Evolutionary conservation across 345 rosid species (phyloP).

Genomic region (Dipteronia dyeriana): DNA sequence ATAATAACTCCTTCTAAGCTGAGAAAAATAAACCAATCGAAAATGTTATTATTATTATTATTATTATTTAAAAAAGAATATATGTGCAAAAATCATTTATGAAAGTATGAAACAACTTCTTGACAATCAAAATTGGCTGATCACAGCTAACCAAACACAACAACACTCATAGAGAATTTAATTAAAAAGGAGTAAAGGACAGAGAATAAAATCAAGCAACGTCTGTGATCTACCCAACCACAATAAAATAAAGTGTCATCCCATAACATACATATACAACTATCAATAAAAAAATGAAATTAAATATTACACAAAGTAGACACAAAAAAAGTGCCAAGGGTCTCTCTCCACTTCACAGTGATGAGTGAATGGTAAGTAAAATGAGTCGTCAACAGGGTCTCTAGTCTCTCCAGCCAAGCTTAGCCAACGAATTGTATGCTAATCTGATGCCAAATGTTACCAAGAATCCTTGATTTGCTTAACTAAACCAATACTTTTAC

Average conservation of each 20-base stretch:
- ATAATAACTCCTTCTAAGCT: not conserved
- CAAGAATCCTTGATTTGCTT: slow-evolving; percentile 1
- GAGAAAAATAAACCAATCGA: not conserved
- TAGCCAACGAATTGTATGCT: not conserved
- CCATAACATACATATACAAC: not conserved
- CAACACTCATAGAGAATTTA: not conserved
- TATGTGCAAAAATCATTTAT: not conserved
- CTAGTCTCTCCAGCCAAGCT: slow-evolving; percentile 9
- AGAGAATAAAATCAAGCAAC: not conserved
- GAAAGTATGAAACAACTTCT: not conserved
- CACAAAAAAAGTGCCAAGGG: not conserved
- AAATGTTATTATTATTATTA: too few relatives aligned
- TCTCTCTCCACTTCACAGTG: not conserved
- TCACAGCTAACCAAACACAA: not conserved
- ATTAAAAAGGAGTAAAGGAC: not conserved
- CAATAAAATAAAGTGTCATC: not conserved
- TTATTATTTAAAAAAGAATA: not conserved
- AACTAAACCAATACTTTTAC: slow-evolving; percentile 4
- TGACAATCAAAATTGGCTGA: not conserved
- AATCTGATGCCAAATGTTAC: slow-evolving; percentile 15
- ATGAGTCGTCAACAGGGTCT: not conserved
- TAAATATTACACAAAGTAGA: not conserved
- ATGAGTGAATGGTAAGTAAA: not conserved
- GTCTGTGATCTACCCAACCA: not conserved
- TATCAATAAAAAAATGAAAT: not conserved